phyloP scores from a whole-genome alignment of 148 eudicot genomes.

The Chenopodium formosanum region DNA sequence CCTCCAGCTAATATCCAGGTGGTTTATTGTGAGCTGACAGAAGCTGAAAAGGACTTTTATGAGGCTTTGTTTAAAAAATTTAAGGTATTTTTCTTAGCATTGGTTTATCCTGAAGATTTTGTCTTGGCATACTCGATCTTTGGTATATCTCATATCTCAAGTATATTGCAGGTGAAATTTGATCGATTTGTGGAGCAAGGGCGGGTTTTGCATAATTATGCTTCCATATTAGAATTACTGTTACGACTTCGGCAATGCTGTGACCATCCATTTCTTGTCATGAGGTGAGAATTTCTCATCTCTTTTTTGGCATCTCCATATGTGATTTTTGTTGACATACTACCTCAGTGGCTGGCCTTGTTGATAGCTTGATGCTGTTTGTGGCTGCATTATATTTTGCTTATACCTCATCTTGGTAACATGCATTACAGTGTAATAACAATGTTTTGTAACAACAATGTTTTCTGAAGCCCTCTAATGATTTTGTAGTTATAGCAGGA shows the following conservation, averaged over 20 bases:
- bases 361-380: not conserved
- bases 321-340: not conserved
- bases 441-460: not conserved
- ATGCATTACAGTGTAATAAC: not conserved
- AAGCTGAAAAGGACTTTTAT: constrained; percentile 93
- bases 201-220: constrained; percentile 90
- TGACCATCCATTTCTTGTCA: constrained; percentile 97
- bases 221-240: constrained; percentile 90
- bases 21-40: constrained; percentile 81
- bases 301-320: constrained; percentile 1
- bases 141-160: constrained; percentile 18
- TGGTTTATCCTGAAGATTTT: not conserved
- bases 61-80: constrained; percentile 90
- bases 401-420: not conserved
- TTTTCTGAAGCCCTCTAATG: not conserved
- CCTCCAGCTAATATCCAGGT: constrained; percentile 92
- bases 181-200: constrained; percentile 98
- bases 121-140: not conserved
- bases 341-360: not conserved
- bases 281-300: constrained; percentile 57
- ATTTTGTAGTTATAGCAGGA: not conserved
- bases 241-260: constrained; percentile 97
- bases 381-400: not conserved
- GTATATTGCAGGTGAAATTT: constrained; percentile 75
- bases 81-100: constrained; percentile 48